Conservation (phyloP, 768 basidiomycete genomes). For the Stropharia rugosoannulata region DNA sequence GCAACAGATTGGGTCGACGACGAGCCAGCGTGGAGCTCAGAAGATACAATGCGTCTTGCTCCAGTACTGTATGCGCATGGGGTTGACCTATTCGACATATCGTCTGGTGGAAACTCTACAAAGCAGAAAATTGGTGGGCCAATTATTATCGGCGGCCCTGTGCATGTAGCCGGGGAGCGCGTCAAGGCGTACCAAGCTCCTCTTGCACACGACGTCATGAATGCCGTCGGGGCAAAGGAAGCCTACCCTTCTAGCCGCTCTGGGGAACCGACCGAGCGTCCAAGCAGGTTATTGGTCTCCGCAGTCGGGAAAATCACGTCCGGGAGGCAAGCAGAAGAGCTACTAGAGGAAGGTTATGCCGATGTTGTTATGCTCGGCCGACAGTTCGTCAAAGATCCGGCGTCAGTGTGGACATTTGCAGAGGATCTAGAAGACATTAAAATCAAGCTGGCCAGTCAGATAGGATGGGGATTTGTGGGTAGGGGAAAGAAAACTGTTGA, state of each 20-base stretch:
- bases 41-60: slow-evolving; percentile 66
- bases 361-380: slow-evolving; percentile 55
- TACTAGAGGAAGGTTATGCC: slow-evolving; percentile 53
- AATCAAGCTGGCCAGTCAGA: slow-evolving; percentile 17
- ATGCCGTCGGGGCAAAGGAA: not conserved
- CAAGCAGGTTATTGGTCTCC: slow-evolving; percentile 36
- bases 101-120: slow-evolving; percentile 58
- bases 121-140: slow-evolving; percentile 33
- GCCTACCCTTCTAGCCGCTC: slow-evolving; percentile 5
- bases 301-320: slow-evolving; percentile 52
- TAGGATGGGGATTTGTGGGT: slow-evolving; percentile 21
- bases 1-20: slow-evolving; percentile 77
- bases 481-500: slow-evolving; percentile 7
- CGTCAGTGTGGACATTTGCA: slow-evolving; percentile 45
- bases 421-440: slow-evolving; percentile 43
- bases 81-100: slow-evolving; percentile 76
- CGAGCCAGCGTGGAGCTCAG: slow-evolving; percentile 64
- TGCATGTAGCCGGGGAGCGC: not conserved
- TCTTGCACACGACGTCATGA: slow-evolving; percentile 8
- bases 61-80: slow-evolving; percentile 61
- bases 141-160: slow-evolving; percentile 11
- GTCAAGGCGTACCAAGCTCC: slow-evolving; percentile 5
- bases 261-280: not conserved
- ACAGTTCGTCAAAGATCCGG: slow-evolving; percentile 59
- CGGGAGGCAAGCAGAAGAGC: slow-evolving; percentile 52